Base-by-base conservation (phyloP, 2,329 filamentous ascomycete species). In the Chaetomium globosum region DNA sequence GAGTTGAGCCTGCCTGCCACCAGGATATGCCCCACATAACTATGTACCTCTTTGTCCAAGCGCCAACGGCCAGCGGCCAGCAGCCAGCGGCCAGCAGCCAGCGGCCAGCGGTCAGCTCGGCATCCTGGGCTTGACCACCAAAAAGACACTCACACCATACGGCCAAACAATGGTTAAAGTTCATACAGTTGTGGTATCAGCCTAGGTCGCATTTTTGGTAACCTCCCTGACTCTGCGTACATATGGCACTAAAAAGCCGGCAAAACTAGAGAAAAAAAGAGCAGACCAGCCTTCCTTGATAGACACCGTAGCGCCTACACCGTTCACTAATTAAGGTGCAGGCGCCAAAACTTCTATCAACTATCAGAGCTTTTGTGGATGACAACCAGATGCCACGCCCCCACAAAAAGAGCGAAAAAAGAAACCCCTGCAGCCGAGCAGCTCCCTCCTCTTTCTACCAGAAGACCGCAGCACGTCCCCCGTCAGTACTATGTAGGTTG, bases 141-240 rank as follows among this genome's bases (percentile, higher is more conserved):
- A 57, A 57, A 21, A 36, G 5, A 56, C 36, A 26, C n/a, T 62
- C n/a, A 43, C 21, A 13, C n/a, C 8, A 23, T 46, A n/a, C n/a
- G 19, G 28, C 31, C 59, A 46, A 23, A 4, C 6, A n/a, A 26
- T 16, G 9, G 13, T 3, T 12, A 39, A 58, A 10, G 7, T 52
- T 54, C 65, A 60, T 46, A 31, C 63, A 39, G 61, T 31, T 62
- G 19, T 65, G 55, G 61, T 65, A 67, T 73, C 71, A 70, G 71
- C 72, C 71, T 73, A 73, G 68, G 61, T 71, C 61, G 68, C 71
- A 73, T 73, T 72, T 72, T 71, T 73, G 65, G 60, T 67, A 71
- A 71, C 67, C 64, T 71, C 64, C 68, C 64, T 67, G 58, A 67
- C 63, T 67, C 70, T 72, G 71, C 67, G 64, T 71, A 72, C 71